Evolutionary conservation across 352 stramenopile genomes (phyloP).

Genomic region (Pythium dissimile): DNA sequence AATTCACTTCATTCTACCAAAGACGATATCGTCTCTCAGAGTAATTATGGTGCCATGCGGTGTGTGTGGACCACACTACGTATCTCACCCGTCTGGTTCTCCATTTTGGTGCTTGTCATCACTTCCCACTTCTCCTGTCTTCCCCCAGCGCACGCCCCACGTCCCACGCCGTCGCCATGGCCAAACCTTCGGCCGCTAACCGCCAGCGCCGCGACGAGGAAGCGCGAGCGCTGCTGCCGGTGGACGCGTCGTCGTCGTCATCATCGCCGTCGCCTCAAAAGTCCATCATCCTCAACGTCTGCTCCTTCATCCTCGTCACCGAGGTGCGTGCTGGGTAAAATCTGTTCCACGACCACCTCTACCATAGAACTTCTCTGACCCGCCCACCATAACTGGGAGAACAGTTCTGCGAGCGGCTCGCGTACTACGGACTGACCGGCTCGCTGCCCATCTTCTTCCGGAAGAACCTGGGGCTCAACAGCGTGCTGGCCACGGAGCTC

Average conservation of each 20-base stretch:
- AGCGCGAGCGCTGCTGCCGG: conserved; percentile 13
- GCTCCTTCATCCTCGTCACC: conserved; percentile 87
- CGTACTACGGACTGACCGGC: conserved; percentile 83
- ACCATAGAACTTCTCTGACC: not conserved
- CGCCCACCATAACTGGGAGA: no score
- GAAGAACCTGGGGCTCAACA: conserved; percentile 77
- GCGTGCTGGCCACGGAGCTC: conserved; percentile 77
- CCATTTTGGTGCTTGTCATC: no score
- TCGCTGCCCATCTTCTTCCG: conserved; percentile 88
- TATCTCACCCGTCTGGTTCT: not conserved
- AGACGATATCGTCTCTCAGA: no score
- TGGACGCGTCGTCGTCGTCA: not conserved
- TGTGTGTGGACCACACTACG: not conserved
- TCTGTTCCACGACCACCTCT: conserved; percentile 17
- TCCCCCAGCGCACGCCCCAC: no score
- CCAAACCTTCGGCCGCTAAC: not conserved
- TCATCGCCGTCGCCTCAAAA: conserved; percentile 21
- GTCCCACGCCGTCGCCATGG: conserved; percentile 7
- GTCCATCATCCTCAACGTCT: conserved; percentile 85
- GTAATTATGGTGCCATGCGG: no score
- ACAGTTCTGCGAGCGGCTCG: conserved; percentile 78
- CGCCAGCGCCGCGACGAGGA: conserved; percentile 1
- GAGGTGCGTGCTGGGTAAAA: conserved; percentile 28
- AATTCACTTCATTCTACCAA: no score
- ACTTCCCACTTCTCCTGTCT: no score